Percentiles rank a stretch among this genome's conserved stretches.
phyloP scores from a whole-genome alignment of 2,329 filamentous ascomycete genomes.

The Sporothrix phasma region DNA sequence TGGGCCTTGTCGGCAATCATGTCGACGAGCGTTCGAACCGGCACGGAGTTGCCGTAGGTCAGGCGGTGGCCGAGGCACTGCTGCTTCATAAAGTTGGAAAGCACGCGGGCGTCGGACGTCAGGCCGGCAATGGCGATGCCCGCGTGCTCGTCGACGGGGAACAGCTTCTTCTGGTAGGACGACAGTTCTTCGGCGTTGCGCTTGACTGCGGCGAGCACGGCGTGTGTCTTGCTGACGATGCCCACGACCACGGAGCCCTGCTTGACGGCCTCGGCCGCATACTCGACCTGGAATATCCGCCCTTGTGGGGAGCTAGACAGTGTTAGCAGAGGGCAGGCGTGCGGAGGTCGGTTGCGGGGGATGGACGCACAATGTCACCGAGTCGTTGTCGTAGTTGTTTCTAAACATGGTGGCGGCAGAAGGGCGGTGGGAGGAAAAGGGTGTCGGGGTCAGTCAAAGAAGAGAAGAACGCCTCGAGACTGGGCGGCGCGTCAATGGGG shows the following conservation, averaged over 20 bases:
- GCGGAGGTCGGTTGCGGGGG: slow-evolving; percentile 14
- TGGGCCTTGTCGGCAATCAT: slow-evolving; percentile 95
- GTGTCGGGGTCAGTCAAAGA: not conserved
- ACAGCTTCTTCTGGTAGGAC: slow-evolving; percentile 99
- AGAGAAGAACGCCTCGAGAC: not conserved
- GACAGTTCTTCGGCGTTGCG: slow-evolving; percentile 98
- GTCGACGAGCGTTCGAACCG: slow-evolving; percentile 76
- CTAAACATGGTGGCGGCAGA: slow-evolving; percentile 68
- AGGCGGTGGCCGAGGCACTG: slow-evolving; percentile 93
- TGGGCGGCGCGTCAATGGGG: not conserved
- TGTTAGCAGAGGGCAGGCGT: slow-evolving; percentile 21
- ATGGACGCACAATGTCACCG: slow-evolving; percentile 85
- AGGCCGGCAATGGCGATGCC: slow-evolving; percentile 94
- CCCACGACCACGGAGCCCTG: slow-evolving; percentile 97
- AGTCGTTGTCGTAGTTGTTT: slow-evolving; percentile 99
- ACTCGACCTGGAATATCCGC: slow-evolving; percentile 99
- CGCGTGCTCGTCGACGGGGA: slow-evolving; percentile 89
- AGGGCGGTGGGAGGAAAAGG: not conserved
- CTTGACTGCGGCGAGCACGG: slow-evolving; percentile 93
- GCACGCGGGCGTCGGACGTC: slow-evolving; percentile 92
- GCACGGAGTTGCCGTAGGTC: slow-evolving; percentile 89
- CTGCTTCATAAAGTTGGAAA: slow-evolving; percentile 99
- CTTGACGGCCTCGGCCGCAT: slow-evolving; percentile 97
- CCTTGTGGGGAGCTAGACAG: slow-evolving; percentile 81
- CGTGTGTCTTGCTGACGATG: slow-evolving; percentile 95